Evolutionary conservation across 1,284 basidiomycete species (phyloP).

Genomic region (Taiwanofungus camphoratus): DNA sequence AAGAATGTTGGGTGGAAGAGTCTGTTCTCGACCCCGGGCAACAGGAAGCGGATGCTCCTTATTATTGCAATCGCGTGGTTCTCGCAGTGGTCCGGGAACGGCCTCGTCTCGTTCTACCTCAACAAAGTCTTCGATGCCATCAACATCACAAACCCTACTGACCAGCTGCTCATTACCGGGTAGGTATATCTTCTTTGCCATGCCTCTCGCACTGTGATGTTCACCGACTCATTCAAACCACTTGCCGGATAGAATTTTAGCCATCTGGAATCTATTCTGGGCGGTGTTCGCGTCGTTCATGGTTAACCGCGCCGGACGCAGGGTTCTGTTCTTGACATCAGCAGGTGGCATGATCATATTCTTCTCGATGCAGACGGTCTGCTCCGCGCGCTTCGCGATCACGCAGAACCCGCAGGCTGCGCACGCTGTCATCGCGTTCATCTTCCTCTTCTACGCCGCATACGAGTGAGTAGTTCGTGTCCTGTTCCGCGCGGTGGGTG

Average conservation of each 20-base stretch:
- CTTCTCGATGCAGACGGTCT: conserved; percentile 68
- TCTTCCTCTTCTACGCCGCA: conserved; percentile 68
- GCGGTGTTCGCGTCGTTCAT: conserved; percentile 52
- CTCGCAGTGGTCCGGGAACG: conserved; percentile 74
- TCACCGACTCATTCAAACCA: conserved; percentile 5
- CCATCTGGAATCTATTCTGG: conserved; percentile 71
- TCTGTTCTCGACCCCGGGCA: conserved; percentile 53
- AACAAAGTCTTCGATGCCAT: conserved; percentile 65
- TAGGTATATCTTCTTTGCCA: conserved; percentile 35
- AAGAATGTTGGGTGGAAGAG: conserved; percentile 56
- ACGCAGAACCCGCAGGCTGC: conserved; percentile 38
- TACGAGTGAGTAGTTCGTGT: conserved; percentile 47
- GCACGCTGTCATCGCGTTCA: conserved; percentile 69
- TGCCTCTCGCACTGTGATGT: conserved; percentile 24
- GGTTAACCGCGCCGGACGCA: conserved; percentile 56
- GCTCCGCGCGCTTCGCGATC: conserved; percentile 57
- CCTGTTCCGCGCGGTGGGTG: conserved; percentile 8
- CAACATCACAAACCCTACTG: conserved; percentile 57
- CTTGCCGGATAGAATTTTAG: conserved; percentile 39
- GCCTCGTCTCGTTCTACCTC: conserved; percentile 73
- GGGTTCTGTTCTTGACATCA: conserved; percentile 61
- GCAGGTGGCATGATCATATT: conserved; percentile 61
- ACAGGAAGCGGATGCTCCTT: conserved; percentile 63
- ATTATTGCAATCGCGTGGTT: conserved; percentile 68
- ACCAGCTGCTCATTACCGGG: conserved; percentile 40